Evolutionary conservation across 2,329 filamentous ascomycete species (phyloP).

Genomic region (Alternaria consortialis): DNA sequence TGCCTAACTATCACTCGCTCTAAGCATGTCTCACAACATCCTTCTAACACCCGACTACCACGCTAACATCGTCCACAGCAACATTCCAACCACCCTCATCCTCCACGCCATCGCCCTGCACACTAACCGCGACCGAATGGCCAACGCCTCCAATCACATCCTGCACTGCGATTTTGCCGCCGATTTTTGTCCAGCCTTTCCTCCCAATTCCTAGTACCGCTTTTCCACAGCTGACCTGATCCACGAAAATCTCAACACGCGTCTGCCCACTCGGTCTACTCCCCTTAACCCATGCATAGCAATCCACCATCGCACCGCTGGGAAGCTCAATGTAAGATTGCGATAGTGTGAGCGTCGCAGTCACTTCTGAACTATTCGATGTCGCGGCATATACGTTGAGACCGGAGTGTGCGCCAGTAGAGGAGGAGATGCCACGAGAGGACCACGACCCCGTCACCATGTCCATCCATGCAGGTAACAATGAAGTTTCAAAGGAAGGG

Average conservation of each 20-base stretch:
- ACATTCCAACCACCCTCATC: slow-evolving; percentile 19
- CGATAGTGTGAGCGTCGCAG: slow-evolving; percentile 21
- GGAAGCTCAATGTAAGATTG: slow-evolving; percentile 21
- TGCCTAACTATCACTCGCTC: no score
- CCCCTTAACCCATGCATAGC: slow-evolving; percentile 23
- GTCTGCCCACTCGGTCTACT: slow-evolving; percentile 14
- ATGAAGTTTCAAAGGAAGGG: slow-evolving; percentile 28
- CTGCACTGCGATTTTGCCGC: slow-evolving; percentile 9
- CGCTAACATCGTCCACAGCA: slow-evolving; percentile 28
- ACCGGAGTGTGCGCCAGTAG: slow-evolving; percentile 5
- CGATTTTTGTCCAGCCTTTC: slow-evolving; percentile 23
- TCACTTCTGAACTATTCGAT: slow-evolving; percentile 22
- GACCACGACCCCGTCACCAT: slow-evolving; percentile 30
- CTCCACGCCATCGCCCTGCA: slow-evolving; percentile 20
- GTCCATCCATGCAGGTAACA: slow-evolving; percentile 23
- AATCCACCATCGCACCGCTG: slow-evolving; percentile 10
- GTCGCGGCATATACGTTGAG: slow-evolving; percentile 17
- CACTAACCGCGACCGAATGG: slow-evolving; percentile 25
- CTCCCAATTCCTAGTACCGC: slow-evolving; percentile 1
- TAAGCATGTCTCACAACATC: no score
- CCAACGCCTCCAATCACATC: slow-evolving; percentile 10
- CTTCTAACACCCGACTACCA: slow-evolving; percentile 19
- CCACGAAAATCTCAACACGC: slow-evolving; percentile 27
- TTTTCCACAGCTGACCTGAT: slow-evolving; percentile 24
- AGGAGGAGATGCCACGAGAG: slow-evolving; percentile 9